Evolutionary conservation across 176 grass and related monocot genomes (phyloP).

Genomic region (Oryza glumipatula): DNA sequence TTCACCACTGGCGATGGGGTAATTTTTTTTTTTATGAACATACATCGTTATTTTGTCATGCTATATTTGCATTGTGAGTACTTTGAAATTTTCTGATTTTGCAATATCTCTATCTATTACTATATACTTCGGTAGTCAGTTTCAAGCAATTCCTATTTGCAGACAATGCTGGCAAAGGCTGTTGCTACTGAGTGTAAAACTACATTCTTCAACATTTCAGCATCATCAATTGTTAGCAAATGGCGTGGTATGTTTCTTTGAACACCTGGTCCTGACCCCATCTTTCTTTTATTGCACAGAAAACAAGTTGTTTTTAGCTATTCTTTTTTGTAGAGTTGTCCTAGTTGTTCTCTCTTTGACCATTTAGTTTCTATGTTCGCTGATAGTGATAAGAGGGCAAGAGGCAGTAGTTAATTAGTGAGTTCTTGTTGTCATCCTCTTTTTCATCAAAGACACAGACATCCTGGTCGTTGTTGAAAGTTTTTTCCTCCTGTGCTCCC

Average conservation of each 20-base stretch:
- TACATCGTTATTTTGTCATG: background rate
- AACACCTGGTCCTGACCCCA: background rate
- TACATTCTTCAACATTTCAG: conserved; percentile 99
- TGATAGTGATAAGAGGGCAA: background rate
- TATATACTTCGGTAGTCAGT: background rate
- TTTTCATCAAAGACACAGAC: too few relatives aligned
- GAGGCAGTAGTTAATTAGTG: background rate
- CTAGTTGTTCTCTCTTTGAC: background rate
- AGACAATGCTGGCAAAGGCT: conserved; percentile 97
- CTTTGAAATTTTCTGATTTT: background rate
- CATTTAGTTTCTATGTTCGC: background rate
- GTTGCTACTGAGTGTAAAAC: conserved; percentile 96
- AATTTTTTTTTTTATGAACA: background rate
- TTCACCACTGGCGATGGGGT: background rate
- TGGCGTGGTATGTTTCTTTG: conserved; percentile 65
- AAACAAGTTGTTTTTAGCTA: background rate
- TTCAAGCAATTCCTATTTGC: conserved; percentile 32
- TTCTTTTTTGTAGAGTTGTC: background rate
- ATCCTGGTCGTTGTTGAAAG: background rate
- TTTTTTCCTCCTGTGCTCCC: background rate
- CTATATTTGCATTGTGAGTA: background rate
- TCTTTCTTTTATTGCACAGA: background rate
- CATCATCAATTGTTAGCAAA: conserved; percentile 98
- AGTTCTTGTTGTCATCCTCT: too few relatives aligned
- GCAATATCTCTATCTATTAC: background rate